Conservation (phyloP, 139 green algal genomes). For the Picochlorum sp. region DNA sequence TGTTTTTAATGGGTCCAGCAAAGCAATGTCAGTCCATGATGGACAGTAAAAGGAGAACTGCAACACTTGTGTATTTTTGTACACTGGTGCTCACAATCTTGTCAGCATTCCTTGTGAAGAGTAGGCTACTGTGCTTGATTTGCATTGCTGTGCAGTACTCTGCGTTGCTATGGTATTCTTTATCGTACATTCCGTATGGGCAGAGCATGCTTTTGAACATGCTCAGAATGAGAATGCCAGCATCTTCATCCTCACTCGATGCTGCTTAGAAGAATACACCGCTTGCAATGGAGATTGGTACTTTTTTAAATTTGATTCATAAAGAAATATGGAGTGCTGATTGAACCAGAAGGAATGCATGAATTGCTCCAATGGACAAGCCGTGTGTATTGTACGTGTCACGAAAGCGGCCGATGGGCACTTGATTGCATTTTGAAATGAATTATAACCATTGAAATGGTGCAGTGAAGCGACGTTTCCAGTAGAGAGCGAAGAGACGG, state of each 20-base stretch:
- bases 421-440: too few relatives aligned
- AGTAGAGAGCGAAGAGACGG: constrained; percentile 4
- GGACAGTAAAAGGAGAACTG: constrained; percentile 35
- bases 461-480: neutral
- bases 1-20: constrained; percentile 45
- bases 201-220: constrained; percentile 20
- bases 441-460: neutral
- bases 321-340: too few relatives aligned
- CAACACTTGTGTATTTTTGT: constrained; percentile 51
- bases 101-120: constrained; percentile 25
- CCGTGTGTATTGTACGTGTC: too few relatives aligned
- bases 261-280: neutral
- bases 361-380: too few relatives aligned
- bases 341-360: too few relatives aligned
- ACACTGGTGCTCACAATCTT: constrained; percentile 39
- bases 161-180: constrained; percentile 24
- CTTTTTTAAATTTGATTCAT: too few relatives aligned
- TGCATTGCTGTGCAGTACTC: constrained; percentile 30
- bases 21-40: constrained; percentile 66
- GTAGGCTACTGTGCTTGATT: constrained; percentile 28
- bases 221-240: neutral
- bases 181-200: constrained; percentile 40
- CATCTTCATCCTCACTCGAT: neutral
- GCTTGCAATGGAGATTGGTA: too few relatives aligned
- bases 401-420: too few relatives aligned